Conservation (phyloP, 345 rosid species). For the Microthlaspi erraticum region DNA sequence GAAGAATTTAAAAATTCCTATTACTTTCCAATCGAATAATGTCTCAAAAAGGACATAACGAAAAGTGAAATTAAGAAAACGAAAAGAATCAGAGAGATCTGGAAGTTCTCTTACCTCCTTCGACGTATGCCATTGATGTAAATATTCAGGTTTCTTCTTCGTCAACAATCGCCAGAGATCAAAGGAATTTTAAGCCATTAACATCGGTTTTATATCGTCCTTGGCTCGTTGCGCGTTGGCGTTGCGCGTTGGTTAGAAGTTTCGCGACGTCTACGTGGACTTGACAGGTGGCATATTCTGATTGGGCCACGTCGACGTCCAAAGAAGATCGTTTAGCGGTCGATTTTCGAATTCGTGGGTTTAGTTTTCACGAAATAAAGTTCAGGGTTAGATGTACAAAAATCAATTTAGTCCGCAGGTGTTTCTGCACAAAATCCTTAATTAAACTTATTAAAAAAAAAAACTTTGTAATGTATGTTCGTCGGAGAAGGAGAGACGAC, state of each 20-base stretch:
- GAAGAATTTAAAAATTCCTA: too few species aligned
- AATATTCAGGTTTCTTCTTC: conserved; percentile 1
- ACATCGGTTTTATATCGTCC: conserved; percentile 4
- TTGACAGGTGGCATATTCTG: neutral
- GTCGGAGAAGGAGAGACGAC: too few species aligned
- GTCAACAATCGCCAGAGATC: neutral
- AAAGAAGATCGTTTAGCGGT: too few species aligned
- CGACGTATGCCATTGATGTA: conserved; percentile 37
- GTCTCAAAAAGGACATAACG: too few species aligned
- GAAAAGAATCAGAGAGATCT: neutral
- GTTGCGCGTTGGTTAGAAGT: neutral
- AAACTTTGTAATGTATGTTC: too few species aligned
- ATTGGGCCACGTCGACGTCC: neutral
- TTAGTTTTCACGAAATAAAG: too few species aligned
- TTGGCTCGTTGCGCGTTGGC: neutral
- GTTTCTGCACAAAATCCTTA: too few species aligned
- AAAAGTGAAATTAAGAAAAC: neutral
- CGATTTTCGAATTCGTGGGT: too few species aligned
- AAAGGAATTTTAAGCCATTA: neutral
- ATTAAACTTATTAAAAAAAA: too few species aligned
- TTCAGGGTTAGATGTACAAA: neutral
- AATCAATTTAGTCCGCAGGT: neutral
- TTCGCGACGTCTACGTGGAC: conserved; percentile 28
- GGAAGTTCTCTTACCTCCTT: conserved; percentile 29
- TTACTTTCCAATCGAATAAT: neutral